Base-by-base conservation (phyloP, 768 basidiomycete species). In the Auriscalpium microsporum region DNA sequence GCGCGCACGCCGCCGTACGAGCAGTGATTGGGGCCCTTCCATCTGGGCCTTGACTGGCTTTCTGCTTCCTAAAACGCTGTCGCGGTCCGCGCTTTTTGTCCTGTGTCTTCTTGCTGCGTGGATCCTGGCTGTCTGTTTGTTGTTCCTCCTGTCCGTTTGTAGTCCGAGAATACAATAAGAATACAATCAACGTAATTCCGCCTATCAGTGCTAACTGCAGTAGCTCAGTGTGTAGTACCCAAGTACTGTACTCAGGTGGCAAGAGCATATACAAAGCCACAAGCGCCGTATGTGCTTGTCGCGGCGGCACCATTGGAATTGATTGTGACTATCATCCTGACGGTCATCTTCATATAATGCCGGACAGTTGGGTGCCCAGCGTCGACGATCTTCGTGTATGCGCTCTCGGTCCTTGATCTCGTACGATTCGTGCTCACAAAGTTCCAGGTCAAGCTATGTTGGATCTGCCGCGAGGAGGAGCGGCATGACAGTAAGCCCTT, bases 381-480 rank as follows among this genome's bases (percentile, higher is more conserved):
- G 40, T 42, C 17, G 17, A 13, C 40, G 40, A 42, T 42, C 40
- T 42, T 14, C 40, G 40, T 3, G 40, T 42, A 42, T 14, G 40
- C 28, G 28, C 28, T 28, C 28, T 7, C 28, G 28, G 28, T 28
- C 7, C 28, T 28, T 28, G 28, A 4, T 3, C 5, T 28, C 28
- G 28, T 28, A 28, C 28, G 28, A 4, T 28, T 4, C 52, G 66
- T 72, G 3, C 57, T 66, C 46, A 69, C 68, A 54, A 14, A 64
- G 23, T 16, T 28, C 28, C 53, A 79, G 73, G 80, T 89, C 58
- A 90, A 89, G 67, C 73, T 87, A 10, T 90, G 88, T 60, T 90
- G 86, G 67, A 89, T 90, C 55, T 90, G 88, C 62, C 72, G 84
- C 34, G 87, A 90, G 62, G 86, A 88, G 65, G 86, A 88, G 56